These are phyloP conservation scores for Poa pratensis DNA, from an alignment of 176 grass and related monocot species.

Conservation along the genomic window DNA sequence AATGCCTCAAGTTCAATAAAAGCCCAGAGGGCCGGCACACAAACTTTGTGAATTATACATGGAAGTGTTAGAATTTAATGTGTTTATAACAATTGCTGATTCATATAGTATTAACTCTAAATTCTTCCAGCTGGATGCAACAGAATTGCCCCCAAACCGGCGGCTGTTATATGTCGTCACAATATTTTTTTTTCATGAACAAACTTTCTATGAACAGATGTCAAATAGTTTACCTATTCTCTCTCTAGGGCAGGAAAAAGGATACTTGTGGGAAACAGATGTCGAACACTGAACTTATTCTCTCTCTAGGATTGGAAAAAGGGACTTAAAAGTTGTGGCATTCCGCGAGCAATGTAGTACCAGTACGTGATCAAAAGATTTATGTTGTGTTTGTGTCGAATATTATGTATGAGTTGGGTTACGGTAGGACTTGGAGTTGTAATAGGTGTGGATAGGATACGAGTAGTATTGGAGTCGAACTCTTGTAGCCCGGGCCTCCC, in stretches of 20 bases:
- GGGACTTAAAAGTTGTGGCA: too few relatives aligned
- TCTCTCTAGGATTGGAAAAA: constrained; percentile 17
- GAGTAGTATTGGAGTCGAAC: too few relatives aligned
- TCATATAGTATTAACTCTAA: background rate
- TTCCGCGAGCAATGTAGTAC: constrained; percentile 27
- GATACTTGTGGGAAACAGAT: background rate
- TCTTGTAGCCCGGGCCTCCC: too few relatives aligned
- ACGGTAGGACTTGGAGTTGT: too few relatives aligned
- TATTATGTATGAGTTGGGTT: too few relatives aligned
- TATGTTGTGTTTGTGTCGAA: too few relatives aligned
- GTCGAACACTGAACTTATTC: constrained; percentile 20
- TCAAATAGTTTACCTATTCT: constrained; percentile 5
- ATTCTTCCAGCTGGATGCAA: background rate
- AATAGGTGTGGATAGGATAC: too few relatives aligned
- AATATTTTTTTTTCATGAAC: background rate
- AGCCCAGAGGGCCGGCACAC: background rate
- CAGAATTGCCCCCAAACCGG: background rate
- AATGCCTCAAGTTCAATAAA: constrained; percentile 1
- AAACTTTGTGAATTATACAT: background rate
- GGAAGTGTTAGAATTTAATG: background rate
- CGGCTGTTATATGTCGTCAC: background rate
- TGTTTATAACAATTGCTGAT: background rate
- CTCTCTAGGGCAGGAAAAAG: constrained; percentile 12
- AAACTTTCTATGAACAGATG: constrained; percentile 4
- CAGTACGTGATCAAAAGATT: background rate